These are phyloP conservation scores for Exophiala bonariae DNA, from an alignment of 2,329 filamentous ascomycete genomes.

Conservation along the genomic window DNA sequence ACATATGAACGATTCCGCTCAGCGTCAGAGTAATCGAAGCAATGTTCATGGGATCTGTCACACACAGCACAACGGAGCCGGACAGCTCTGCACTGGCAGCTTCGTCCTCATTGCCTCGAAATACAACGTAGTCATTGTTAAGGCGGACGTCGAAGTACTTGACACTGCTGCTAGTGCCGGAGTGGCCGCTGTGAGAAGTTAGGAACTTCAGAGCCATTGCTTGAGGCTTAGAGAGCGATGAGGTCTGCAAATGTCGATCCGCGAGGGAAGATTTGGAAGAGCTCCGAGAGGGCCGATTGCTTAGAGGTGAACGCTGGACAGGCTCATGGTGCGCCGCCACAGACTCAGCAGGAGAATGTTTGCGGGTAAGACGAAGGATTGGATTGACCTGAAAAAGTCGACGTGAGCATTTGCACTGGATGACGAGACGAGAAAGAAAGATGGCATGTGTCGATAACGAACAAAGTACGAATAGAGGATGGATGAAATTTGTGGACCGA, in stretches of 20 bases:
- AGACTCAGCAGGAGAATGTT: conserved; percentile 24
- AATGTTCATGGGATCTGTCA: conserved; percentile 67
- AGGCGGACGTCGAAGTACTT: conserved; percentile 59
- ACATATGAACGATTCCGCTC: conserved; percentile 67
- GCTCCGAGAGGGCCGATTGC: conserved; percentile 12
- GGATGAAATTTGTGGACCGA: no score
- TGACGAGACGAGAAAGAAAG: conserved; percentile 6
- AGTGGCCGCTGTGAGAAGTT: conserved; percentile 37
- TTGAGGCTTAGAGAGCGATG: conserved; percentile 14
- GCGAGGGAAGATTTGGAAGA: conserved; percentile 13
- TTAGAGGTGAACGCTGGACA: conserved; percentile 17
- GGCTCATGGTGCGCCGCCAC: conserved; percentile 21
- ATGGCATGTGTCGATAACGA: conserved; percentile 3
- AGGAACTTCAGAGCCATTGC: conserved; percentile 49
- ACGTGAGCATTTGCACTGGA: conserved; percentile 15
- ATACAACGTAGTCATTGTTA: conserved; percentile 76
- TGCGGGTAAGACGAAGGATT: conserved; percentile 19
- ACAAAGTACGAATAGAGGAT: neutral
- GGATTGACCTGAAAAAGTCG: conserved; percentile 11
- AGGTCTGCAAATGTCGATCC: conserved; percentile 19
- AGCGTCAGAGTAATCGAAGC: conserved; percentile 73
- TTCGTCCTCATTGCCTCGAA: conserved; percentile 73
- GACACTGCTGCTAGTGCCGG: conserved; percentile 39
- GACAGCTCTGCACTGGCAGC: conserved; percentile 73
- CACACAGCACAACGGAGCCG: conserved; percentile 71